Base-by-base conservation (phyloP, 257 asterid species). In the Nicotiana tabacum region DNA sequence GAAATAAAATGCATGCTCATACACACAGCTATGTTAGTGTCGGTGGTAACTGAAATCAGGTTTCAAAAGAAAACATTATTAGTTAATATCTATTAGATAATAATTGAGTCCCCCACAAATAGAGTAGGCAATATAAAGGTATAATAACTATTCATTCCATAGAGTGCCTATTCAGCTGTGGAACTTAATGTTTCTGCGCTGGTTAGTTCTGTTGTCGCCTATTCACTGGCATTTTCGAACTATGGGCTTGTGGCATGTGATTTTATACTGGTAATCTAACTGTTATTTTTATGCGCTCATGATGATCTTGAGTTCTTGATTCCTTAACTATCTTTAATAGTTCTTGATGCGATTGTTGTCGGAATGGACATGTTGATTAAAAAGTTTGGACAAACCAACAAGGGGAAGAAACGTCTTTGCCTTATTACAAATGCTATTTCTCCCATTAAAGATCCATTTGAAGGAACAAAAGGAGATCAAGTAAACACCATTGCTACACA, bases 391-490 rank as follows among this genome's bases (percentile, higher is more conserved):
- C 79, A 84, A 46, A 92, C 98, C 76, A 90, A 80, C 91, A 94
- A 92, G 90, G 99, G 98, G 77, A 96, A 90, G 90, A 94, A 91
- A 86, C 98, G 97, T 16, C 61, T 96, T 61, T 94, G 97, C 82
- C 98, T 96, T 84, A 90, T 94, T 70, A 96, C 98, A 48, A 89
- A 90, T 90, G 97, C 96, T 17, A 78, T 77, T 83, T 89, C 92
- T 81, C 97, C 95, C 29, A 90, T 90, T 86, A 94, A 93, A 91
- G 91, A 90, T 85, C 96, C 99, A 55, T 87, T 64, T 24, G 95
- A 91, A 87, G 99, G 98, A 92, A 91, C 98, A 27, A 94, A 96
- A 91, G 97, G 94, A 90, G 98, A 93, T 83, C 98, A 96, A 89
- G 96, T 96, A 80, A 92, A 87, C 88, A 92, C 95, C 83, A 88